Evolutionary conservation across 805 yeast genomes (phyloP), one percentile per base, ranked within the genome.

Genomic region (Pichia thaimueangensis): DNA sequence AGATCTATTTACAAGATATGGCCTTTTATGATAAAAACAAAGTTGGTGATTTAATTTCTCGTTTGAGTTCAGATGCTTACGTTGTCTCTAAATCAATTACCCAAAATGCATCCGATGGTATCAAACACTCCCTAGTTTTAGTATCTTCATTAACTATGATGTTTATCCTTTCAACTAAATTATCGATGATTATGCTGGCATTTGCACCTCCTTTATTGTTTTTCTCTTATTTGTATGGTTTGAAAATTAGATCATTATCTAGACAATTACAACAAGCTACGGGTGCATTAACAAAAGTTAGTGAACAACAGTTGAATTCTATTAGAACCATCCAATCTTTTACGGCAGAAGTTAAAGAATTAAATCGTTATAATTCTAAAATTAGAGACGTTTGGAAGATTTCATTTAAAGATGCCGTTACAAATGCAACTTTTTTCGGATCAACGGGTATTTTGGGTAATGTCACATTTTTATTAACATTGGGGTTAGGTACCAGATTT

Each of bases 21-120:
- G 84, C 85, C 52, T 89, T 91, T 57, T 79, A 86, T 55, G 97
- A 91, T 56, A 80, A 82, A 22, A 89, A 93, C 47, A 77, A 89
- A 48, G 94, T 89, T 3, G 97, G 97, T 35, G 97, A 89, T 60
- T 68, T 89, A 55, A 87, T 89, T 30, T 86, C 96, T 8, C 69
- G 97, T 47, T 68, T 89, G 28, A 82, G 94, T 7, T 80, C 86
- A 24, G 97, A 91, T 61, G 87, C 96, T 1, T 87, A 86, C 41
- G 86, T 91, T 35, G 95, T 89, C 15, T 76, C 96, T 5, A 77
- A 82, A 54, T 79, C 96, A 0, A 77, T 91, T 22, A 86, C 96
- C 30, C 89, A 84, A 51, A 89, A 91, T 59, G 73, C 91, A 30
- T 82, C 94, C 24, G 97, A 89, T 59, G 97, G 97, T 30, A 76